These are phyloP conservation scores for Myrica gale DNA, from an alignment of 306 rosid species.

Conservation along the genomic window DNA sequence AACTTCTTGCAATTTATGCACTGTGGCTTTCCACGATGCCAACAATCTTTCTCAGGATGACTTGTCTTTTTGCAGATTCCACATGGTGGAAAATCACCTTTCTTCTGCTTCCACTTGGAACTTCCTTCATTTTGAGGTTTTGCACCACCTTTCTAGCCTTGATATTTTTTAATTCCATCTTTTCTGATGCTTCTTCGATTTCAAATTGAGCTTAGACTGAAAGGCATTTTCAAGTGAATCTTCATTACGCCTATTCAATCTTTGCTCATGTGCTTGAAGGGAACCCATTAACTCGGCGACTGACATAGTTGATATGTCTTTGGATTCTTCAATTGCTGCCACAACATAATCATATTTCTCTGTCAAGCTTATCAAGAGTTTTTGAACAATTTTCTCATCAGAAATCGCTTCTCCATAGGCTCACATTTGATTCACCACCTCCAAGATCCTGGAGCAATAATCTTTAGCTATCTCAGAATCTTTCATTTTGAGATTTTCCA, in stretches of 20 bases:
- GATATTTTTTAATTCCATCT: no score
- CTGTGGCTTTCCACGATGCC: neutral
- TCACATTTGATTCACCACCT: no score
- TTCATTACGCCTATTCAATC: no score
- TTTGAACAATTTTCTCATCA: neutral
- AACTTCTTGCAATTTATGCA: neutral
- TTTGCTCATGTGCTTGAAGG: neutral
- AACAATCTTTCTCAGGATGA: neutral
- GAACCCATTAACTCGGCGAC: no score
- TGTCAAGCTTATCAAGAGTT: neutral
- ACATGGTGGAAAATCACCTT: neutral
- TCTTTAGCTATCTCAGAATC: no score
- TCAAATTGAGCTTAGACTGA: no score
- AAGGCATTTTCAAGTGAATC: no score
- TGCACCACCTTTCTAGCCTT: no score
- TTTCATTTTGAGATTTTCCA: no score
- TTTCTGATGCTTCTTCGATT: no score
- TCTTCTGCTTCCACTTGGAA: neutral
- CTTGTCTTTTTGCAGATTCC: neutral
- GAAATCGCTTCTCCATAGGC: neutral
- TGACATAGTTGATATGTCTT: neutral
- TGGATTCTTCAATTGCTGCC: neutral
- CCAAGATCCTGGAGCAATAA: no score
- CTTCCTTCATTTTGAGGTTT: no score
- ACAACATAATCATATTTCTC: neutral